Evolutionary conservation across 768 basidiomycete genomes (phyloP).

Genomic region (Phylloporus sp.): DNA sequence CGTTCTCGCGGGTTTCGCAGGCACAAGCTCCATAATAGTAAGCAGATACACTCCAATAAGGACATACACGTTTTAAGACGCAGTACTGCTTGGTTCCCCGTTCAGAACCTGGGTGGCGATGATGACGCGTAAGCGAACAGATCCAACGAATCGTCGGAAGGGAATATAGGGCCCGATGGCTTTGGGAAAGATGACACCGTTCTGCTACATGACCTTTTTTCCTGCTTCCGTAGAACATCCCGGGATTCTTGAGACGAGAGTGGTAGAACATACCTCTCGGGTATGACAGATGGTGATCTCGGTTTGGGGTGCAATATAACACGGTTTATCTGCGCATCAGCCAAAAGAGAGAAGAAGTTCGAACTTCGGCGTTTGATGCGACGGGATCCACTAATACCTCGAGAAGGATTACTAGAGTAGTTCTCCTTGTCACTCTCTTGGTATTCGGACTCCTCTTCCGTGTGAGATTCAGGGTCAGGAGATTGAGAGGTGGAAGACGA

Average conservation of each 20-base stretch:
- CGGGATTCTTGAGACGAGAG: slow-evolving; percentile 6
- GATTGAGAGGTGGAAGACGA: slow-evolving; percentile 7
- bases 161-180: slow-evolving; percentile 9
- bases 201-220: slow-evolving; percentile 4
- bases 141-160: slow-evolving; percentile 50
- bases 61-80: background rate
- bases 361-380: slow-evolving; percentile 19
- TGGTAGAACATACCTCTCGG: slow-evolving; percentile 12
- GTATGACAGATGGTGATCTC: slow-evolving; percentile 10
- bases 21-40: background rate
- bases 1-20: background rate
- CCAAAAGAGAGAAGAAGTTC: slow-evolving; percentile 38
- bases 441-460: slow-evolving; percentile 22
- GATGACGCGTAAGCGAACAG: slow-evolving; percentile 40
- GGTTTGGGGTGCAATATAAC: slow-evolving; percentile 30
- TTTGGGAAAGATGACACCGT: background rate
- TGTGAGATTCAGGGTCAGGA: slow-evolving; percentile 12
- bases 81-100: background rate
- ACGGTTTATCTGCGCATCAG: slow-evolving; percentile 38
- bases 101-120: slow-evolving; percentile 25
- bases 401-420: slow-evolving; percentile 3
- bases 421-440: slow-evolving; percentile 22
- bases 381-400: slow-evolving; percentile 6
- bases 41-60: background rate
- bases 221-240: slow-evolving; percentile 4